Percentiles rank a stretch among this genome's conserved stretches.
These are phyloP conservation scores for Cyclotella cryptica DNA, from an alignment of 108 stramenopile species.

Conservation along the genomic window DNA sequence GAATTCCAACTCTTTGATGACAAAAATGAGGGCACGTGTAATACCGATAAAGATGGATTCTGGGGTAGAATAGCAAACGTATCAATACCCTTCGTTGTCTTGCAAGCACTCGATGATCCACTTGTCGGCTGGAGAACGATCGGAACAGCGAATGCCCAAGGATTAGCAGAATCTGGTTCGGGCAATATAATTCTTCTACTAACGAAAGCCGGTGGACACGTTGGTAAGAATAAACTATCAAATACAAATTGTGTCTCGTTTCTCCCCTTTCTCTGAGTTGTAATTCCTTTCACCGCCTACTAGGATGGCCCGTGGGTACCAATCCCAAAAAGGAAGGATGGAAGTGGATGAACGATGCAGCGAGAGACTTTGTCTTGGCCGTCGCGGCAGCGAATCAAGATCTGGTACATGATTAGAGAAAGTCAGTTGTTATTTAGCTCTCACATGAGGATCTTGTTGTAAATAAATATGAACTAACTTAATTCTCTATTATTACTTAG, in stretches of 20 bases:
- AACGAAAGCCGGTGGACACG: conserved; percentile 85
- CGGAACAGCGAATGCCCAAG: conserved; percentile 63
- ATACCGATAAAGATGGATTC: neutral
- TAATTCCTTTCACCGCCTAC: no score
- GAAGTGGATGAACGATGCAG: conserved; percentile 84
- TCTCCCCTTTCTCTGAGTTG: no score
- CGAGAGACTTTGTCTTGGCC: conserved; percentile 59
- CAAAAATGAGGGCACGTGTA: conserved; percentile 4
- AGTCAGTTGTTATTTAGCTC: no score
- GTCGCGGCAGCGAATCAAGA: conserved; percentile 42
- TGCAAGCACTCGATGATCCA: conserved; percentile 87
- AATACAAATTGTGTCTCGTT: no score
- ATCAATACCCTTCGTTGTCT: conserved; percentile 68
- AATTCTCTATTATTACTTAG: no score
- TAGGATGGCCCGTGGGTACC: conserved; percentile 70
- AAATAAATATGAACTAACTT: no score
- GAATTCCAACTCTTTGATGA: conserved; percentile 41
- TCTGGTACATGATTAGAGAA: neutral
- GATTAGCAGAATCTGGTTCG: conserved; percentile 63
- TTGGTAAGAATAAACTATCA: conserved; percentile 29
- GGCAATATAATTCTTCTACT: conserved; percentile 76
- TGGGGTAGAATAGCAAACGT: conserved; percentile 72
- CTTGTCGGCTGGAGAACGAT: conserved; percentile 78
- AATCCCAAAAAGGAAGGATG: conserved; percentile 61
- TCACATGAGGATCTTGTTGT: no score